Evolutionary conservation across 2,329 filamentous ascomycete species (phyloP).

Genomic region (Diaporthe destruens): DNA sequence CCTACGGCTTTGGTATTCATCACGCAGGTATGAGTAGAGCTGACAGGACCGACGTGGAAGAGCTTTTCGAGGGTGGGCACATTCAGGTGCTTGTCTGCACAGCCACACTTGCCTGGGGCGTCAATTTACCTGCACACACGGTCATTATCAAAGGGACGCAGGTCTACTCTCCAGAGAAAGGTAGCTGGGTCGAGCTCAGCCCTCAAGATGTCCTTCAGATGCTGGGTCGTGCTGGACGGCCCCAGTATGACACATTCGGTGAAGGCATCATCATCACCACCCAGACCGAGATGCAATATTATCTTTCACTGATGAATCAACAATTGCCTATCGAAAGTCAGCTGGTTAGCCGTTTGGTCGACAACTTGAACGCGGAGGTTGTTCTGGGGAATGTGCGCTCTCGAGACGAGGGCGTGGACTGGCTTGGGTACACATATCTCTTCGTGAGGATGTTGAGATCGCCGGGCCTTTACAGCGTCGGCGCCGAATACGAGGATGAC

Average conservation of each 20-base stretch:
- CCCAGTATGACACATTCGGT: constrained; percentile 97
- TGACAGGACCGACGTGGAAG: constrained; percentile 96
- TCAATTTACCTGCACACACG: constrained; percentile 96
- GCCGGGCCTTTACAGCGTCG: constrained; percentile 94
- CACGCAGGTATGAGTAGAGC: constrained; percentile 96
- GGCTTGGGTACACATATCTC: constrained; percentile 97
- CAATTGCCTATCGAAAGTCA: constrained; percentile 98
- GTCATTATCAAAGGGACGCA: constrained; percentile 99
- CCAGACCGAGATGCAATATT: constrained; percentile 95
- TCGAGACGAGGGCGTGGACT: constrained; percentile 97
- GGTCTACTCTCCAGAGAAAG: constrained; percentile 98
- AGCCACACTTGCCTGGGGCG: constrained; percentile 98
- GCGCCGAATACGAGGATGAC: constrained; percentile 94
- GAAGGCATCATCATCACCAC: constrained; percentile 99
- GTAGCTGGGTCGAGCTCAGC: constrained; percentile 97
- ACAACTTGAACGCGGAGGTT: constrained; percentile 96
- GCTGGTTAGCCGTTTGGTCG: constrained; percentile 90
- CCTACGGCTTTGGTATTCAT: constrained; percentile 98
- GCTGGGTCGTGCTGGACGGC: constrained; percentile 95
- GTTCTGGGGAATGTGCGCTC: constrained; percentile 93
- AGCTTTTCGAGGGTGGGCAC: constrained; percentile 89
- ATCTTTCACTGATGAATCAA: constrained; percentile 95
- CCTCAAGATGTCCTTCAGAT: constrained; percentile 98
- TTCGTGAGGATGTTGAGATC: constrained; percentile 98
- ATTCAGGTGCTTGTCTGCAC: constrained; percentile 98